Conservation (phyloP, 164 flowering plant species). For the Aristolochia fimbriata region DNA sequence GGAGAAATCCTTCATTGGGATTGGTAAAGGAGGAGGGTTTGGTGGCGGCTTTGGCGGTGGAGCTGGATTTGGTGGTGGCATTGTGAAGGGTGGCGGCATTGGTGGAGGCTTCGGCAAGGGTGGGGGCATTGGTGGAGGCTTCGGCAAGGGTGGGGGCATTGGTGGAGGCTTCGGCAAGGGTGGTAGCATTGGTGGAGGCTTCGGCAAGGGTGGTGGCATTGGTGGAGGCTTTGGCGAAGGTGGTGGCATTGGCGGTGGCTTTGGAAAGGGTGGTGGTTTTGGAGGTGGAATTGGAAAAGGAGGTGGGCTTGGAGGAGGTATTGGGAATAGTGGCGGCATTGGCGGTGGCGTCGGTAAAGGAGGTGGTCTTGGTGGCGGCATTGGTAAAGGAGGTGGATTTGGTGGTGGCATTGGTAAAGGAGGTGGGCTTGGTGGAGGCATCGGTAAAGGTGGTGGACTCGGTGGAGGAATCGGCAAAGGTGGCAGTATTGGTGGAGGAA, state of each 20-base stretch:
- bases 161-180: conserved; percentile 8
- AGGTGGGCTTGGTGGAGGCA: not conserved
- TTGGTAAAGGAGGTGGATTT: conserved; percentile 1
- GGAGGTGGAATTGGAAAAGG: conserved; percentile 3
- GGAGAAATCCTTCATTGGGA: conserved; percentile 13
- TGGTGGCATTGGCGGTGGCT: conserved; percentile 5
- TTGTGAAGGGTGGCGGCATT: not conserved
- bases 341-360: conserved; percentile 10
- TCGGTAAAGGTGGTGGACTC: not conserved
- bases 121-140: conserved; percentile 4
- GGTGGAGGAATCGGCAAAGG: conserved; percentile 8
- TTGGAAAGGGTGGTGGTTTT: conserved; percentile 1
- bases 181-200: not conserved
- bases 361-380: conserved; percentile 1
- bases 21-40: conserved; percentile 10
- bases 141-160: conserved; percentile 4
- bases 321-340: conserved; percentile 7
- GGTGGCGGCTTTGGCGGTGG: conserved; percentile 5
- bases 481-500: conserved; percentile 5
- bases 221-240: conserved; percentile 4
- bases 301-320: conserved; percentile 4
- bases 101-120: not conserved
- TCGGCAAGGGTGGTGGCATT: not conserved
- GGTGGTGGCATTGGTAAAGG: conserved; percentile 9
- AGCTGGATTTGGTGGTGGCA: conserved; percentile 1